Conservation (phyloP, 1,284 basidiomycete species). For the Leccinum angustisporum region DNA sequence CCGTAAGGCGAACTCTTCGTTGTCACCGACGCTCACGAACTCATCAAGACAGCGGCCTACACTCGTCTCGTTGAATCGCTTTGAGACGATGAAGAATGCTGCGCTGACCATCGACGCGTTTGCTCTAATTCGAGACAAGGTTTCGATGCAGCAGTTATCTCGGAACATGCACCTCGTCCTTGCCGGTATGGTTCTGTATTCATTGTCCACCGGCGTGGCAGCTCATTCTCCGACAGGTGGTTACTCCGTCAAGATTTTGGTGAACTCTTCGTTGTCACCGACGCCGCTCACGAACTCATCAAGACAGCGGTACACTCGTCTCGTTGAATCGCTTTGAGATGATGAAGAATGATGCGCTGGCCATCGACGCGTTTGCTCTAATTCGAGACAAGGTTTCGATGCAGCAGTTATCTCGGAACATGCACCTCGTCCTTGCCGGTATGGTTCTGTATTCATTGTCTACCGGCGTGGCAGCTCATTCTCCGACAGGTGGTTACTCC, state of each 20-base stretch:
- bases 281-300: slow-evolving; percentile 5
- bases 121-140: slow-evolving; percentile 43
- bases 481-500: slow-evolving; percentile 63
- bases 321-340: slow-evolving; percentile 95
- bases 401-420: slow-evolving; percentile 21
- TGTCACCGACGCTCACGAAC: slow-evolving; percentile 2
- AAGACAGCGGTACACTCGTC: slow-evolving; percentile 71
- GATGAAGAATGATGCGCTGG: slow-evolving; percentile 90
- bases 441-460: slow-evolving; percentile 11
- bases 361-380: slow-evolving; percentile 75
- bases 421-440: slow-evolving; percentile 80
- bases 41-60: slow-evolving; percentile 65
- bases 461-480: not conserved
- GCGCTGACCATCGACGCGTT: slow-evolving; percentile 83
- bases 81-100: slow-evolving; percentile 94
- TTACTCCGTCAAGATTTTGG: no score
- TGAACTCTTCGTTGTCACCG: not conserved
- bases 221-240: slow-evolving; percentile 48
- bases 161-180: slow-evolving; percentile 63
- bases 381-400: slow-evolving; percentile 32
- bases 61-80: slow-evolving; percentile 90
- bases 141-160: slow-evolving; percentile 15
- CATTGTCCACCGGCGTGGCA: not conserved
- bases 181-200: slow-evolving; percentile 54
- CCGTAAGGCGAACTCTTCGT: slow-evolving; percentile 54